Evolutionary conservation across 352 stramenopile genomes (phyloP), one percentile per base, ranked within the genome.

Genomic region (Pythium myriotylum): DNA sequence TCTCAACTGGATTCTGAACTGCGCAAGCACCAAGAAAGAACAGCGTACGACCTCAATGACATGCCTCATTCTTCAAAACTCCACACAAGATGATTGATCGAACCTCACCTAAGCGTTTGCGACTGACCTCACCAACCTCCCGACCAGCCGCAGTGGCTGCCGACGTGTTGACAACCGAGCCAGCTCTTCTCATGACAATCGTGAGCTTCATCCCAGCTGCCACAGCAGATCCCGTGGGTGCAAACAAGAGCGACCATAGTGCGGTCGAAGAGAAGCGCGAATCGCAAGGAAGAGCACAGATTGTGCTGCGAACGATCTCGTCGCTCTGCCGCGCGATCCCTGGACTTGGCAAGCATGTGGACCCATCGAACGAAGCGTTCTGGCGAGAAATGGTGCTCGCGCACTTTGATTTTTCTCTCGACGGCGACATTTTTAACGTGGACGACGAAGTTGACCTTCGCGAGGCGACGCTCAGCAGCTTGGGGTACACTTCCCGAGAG

Each of bases 331-430:
- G 22, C 14, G 51, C 51, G 20, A 16, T 58, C 32, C 51, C 51
- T 9, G n/a, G 13, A 14, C 51, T 58, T 3, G 22, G 22, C 2
- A 16, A n/a, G 2, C 37, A 16, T 5, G 6, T 58, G 1, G 51
- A 22, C 4, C 51, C 51, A 5, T 8, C 33, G 10, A 58, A 49
- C 51, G 37, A 48, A 9, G 19, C 13, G 14, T 24, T 58, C 17
- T 58, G 51, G 51, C 35, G 35, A 2, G 20, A 17, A 2, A 37
- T 58, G 51, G 51, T 58, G 37, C 51, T 58, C 8, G 13, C 10
- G 9, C 35, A 39, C 14, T 58, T 58, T 40, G 51, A 58, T 17
- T 58, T 58, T 19, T 58, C 51, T 1, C 6, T 43, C 20, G 23
- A 13, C 9, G 2, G 13, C 13, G 12, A 13, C 3, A 23, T 20